Evolutionary conservation across 2,329 filamentous ascomycete species (phyloP).

Genomic region (Graphilbum fragrans): DNA sequence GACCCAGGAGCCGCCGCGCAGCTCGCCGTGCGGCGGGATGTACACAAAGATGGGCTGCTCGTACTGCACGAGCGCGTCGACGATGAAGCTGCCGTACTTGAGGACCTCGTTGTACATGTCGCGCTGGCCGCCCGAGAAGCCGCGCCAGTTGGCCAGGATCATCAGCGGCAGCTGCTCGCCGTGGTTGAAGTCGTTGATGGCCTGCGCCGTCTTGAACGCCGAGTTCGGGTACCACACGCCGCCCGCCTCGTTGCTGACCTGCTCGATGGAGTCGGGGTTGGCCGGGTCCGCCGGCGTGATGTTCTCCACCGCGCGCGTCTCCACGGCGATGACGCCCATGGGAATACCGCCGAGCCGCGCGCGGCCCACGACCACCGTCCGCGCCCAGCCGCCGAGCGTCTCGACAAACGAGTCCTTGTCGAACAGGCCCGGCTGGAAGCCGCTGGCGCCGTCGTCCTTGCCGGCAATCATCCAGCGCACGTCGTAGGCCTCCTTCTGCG

Average conservation of each 20-base stretch:
- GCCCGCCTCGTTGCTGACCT: conserved; percentile 87
- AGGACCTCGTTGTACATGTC: conserved; percentile 99
- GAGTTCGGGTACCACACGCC: conserved; percentile 99
- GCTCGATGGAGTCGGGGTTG: conserved; percentile 96
- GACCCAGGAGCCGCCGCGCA: conserved; percentile 98
- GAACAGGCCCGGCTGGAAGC: conserved; percentile 84
- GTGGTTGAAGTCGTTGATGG: conserved; percentile 97
- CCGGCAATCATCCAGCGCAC: conserved; percentile 88
- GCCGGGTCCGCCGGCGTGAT: conserved; percentile 92
- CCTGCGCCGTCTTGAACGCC: conserved; percentile 98
- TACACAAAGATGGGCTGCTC: conserved; percentile 99
- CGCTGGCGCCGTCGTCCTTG: conserved; percentile 72
- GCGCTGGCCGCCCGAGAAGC: conserved; percentile 97
- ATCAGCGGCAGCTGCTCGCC: conserved; percentile 96
- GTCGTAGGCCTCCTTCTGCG: conserved; percentile 77
- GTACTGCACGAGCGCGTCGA: conserved; percentile 94
- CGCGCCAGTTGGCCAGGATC: conserved; percentile 99
- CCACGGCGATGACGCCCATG: conserved; percentile 94
- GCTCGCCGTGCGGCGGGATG: conserved; percentile 91
- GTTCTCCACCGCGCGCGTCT: conserved; percentile 93
- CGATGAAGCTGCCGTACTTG: conserved; percentile 98
- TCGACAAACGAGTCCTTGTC: conserved; percentile 96
- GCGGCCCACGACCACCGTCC: conserved; percentile 91
- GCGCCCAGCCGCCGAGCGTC: conserved; percentile 91
- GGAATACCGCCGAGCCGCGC: conserved; percentile 94